Conservation (phyloP, 768 basidiomycete genomes). For the Tricholoma furcatifolium region DNA sequence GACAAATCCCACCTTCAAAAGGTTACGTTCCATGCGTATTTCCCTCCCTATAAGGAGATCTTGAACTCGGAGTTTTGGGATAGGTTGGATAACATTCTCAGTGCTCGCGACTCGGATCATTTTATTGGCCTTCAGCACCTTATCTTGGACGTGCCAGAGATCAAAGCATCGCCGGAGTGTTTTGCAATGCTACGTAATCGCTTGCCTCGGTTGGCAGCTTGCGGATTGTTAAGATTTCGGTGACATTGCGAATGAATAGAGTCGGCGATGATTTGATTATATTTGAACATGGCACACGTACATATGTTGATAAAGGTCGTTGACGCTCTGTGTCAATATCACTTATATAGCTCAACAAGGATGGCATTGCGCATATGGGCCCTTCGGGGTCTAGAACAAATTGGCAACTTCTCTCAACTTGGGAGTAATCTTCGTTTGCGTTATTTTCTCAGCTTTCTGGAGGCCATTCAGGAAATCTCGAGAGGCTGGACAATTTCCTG, state of each 20-base stretch:
- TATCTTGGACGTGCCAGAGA: background rate
- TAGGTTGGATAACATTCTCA: background rate
- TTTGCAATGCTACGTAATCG: background rate
- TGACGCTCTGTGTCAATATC: too few species aligned
- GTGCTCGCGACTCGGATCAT: background rate
- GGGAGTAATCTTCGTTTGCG: too few species aligned
- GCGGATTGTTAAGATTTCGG: background rate
- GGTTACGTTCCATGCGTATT: background rate
- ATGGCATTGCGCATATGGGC: slow-evolving; percentile 1
- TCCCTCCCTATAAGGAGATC: background rate
- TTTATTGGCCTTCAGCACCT: background rate
- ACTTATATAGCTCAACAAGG: background rate
- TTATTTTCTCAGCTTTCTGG: too few species aligned
- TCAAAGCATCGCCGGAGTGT: background rate
- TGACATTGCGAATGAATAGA: too few species aligned
- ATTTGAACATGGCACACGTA: too few species aligned
- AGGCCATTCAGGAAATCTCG: background rate
- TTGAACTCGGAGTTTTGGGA: background rate
- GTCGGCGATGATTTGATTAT: too few species aligned
- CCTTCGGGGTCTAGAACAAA: background rate
- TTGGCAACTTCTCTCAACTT: background rate
- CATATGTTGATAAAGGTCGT: too few species aligned
- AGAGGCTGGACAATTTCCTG: background rate
- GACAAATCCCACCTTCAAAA: background rate
- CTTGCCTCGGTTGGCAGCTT: background rate